These are phyloP conservation scores for Vaccinium myrtillus DNA, from an alignment of 148 eudicot genomes.

Conservation along the genomic window DNA sequence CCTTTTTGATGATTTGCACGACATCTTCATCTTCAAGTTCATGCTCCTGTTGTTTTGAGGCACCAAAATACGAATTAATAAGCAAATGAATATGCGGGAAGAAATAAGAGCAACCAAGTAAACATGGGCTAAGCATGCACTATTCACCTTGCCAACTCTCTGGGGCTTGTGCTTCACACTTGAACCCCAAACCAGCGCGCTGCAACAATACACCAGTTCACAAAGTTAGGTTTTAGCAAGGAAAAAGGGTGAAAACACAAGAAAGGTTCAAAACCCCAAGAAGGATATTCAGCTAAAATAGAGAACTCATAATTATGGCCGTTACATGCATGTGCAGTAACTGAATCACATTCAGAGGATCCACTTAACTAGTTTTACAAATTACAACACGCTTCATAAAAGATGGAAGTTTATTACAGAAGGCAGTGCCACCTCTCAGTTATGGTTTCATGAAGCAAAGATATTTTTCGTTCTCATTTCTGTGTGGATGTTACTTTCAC, in stretches of 20 bases:
- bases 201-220: conserved; percentile 28
- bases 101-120: background rate
- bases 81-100: background rate
- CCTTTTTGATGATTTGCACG: conserved; percentile 93
- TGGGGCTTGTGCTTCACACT: conserved; percentile 97
- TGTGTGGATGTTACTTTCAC: background rate
- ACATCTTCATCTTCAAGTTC: conserved; percentile 99
- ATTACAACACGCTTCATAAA: background rate
- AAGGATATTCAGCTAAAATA: background rate
- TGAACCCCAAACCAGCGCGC: conserved; percentile 98
- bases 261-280: background rate
- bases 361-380: background rate
- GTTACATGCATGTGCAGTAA: background rate
- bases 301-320: background rate
- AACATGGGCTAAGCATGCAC: background rate
- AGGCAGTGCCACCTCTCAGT: background rate
- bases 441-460: background rate
- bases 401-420: background rate
- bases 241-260: background rate
- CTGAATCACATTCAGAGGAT: background rate
- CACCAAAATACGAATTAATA: conserved; percentile 3
- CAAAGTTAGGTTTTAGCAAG: background rate
- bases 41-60: conserved; percentile 62
- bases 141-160: conserved; percentile 88
- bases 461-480: background rate